phyloP scores from a whole-genome alignment of 306 rosid genomes.

The Cajanus cajan region DNA sequence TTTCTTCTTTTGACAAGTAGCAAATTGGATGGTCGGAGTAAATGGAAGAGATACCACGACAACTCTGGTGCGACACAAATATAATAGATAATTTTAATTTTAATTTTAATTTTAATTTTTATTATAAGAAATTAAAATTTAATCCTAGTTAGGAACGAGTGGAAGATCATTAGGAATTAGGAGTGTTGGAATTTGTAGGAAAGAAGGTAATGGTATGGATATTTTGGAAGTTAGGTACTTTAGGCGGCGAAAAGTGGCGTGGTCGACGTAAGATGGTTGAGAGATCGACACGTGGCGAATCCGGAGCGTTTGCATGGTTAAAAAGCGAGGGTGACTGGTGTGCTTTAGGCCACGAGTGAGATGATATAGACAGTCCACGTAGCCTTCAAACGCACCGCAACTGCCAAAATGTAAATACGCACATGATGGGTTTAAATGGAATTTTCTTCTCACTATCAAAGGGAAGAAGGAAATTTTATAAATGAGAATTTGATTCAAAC shows the following conservation, averaged over 20 bases:
- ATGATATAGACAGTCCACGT: neutral
- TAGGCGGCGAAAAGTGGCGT: neutral
- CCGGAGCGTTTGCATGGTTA: neutral
- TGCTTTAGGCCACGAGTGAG: neutral
- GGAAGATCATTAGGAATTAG: neutral
- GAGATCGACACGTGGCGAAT: neutral
- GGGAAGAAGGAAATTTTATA: no score
- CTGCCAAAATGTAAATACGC: neutral
- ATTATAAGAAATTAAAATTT: neutral
- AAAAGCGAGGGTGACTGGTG: neutral
- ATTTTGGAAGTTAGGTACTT: neutral
- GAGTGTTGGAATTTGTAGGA: neutral
- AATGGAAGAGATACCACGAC: neutral
- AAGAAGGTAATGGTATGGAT: neutral
- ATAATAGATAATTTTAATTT: neutral
- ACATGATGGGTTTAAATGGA: neutral
- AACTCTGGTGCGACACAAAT: neutral
- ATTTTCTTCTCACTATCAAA: neutral
- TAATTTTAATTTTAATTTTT: neutral
- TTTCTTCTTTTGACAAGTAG: neutral
- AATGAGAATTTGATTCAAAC: no score
- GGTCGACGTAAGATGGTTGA: neutral
- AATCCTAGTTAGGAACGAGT: neutral
- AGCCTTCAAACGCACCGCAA: neutral
- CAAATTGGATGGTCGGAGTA: constrained; percentile 3